A percentile compares a stretch with the other conserved stretches of the same genome.
These are phyloP conservation scores for Umbilicus rupestris DNA, from an alignment of 164 flowering plant genomes.

Conservation along the genomic window DNA sequence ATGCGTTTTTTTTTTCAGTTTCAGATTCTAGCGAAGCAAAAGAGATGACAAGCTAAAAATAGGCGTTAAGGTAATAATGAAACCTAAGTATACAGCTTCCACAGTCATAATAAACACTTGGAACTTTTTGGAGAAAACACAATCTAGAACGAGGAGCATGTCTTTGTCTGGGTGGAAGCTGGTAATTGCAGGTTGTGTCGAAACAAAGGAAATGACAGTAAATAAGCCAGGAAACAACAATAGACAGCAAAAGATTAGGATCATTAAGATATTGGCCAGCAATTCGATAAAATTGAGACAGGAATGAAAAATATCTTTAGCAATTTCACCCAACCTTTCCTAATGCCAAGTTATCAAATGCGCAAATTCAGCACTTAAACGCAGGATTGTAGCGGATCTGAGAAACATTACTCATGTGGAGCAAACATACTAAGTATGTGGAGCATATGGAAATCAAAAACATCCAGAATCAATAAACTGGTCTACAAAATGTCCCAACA, in stretches of 20 bases:
- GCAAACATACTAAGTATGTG: neutral
- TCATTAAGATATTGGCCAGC: neutral
- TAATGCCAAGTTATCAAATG: neutral
- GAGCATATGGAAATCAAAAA: too few species aligned
- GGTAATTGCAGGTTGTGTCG: neutral
- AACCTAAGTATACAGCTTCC: neutral
- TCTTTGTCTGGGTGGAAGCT: neutral
- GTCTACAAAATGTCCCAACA: neutral
- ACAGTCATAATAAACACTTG: neutral
- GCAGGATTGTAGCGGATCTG: neutral
- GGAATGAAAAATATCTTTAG: neutral
- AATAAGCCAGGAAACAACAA: too few species aligned
- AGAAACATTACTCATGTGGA: neutral
- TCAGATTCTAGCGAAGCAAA: slow-evolving; percentile 1
- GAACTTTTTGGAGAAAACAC: neutral
- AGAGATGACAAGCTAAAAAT: neutral
- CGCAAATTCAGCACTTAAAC: neutral
- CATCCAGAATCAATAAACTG: neutral
- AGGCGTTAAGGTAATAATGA: neutral
- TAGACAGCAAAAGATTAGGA: too few species aligned
- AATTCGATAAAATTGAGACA: neutral
- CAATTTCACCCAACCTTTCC: neutral
- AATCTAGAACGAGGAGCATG: neutral
- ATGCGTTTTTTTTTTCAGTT: neutral
- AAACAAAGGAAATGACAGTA: neutral